phyloP scores from a whole-genome alignment of 805 yeast species.

The Blastobotrys americana region DNA sequence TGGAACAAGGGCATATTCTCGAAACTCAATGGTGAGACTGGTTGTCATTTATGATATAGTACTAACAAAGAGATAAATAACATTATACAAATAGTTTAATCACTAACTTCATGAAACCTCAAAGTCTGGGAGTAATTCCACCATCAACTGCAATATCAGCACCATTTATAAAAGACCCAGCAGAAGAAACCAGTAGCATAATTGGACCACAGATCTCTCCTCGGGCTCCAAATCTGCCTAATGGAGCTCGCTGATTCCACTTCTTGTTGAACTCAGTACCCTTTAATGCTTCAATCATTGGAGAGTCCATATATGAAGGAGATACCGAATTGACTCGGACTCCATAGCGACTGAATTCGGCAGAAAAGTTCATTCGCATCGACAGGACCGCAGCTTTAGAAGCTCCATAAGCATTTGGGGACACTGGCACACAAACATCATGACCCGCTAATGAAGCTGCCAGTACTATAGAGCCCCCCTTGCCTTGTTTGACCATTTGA shows the following conservation, averaged over 20 bases:
- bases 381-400: slow-evolving; percentile 6
- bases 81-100: no score
- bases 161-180: slow-evolving; percentile 5
- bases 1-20: no score
- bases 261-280: neutral
- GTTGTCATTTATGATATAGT: no score
- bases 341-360: slow-evolving; percentile 5
- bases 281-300: slow-evolving; percentile 2
- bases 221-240: slow-evolving; percentile 5
- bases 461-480: slow-evolving; percentile 8
- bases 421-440: slow-evolving; percentile 4
- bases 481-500: slow-evolving; percentile 5
- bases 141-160: slow-evolving; percentile 7
- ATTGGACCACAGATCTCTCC: slow-evolving; percentile 4
- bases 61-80: no score
- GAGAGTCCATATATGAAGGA: slow-evolving; percentile 39
- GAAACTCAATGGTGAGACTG: no score
- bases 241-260: slow-evolving; percentile 1
- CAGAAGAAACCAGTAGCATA: neutral
- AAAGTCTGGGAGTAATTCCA: neutral
- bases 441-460: slow-evolving; percentile 7
- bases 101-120: no score
- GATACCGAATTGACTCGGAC: slow-evolving; percentile 44
- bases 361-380: slow-evolving; percentile 6
- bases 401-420: slow-evolving; percentile 4